Base-by-base conservation (phyloP, 768 basidiomycete genomes). In the Tulasnella sp. region DNA sequence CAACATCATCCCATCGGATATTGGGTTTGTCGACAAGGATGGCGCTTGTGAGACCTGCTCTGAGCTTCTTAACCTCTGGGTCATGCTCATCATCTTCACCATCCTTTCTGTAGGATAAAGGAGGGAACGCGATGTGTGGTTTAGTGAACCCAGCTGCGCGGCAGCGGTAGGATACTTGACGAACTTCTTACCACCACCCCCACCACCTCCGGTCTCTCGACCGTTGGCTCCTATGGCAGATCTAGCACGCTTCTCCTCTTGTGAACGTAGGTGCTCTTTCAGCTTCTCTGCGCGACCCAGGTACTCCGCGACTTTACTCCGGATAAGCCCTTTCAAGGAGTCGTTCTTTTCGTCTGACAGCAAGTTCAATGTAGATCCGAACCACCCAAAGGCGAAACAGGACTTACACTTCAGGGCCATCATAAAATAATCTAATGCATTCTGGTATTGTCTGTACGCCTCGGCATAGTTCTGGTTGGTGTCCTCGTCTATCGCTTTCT, bases 1-100 rank as follows among this genome's bases (percentile, higher is more conserved):
- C 96, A 46, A 99, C 94, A 68, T 99, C 96, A 65, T 97, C 92
- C 96, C 96, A 99, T 64, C 83, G 84, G 37, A 98, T 84, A 68
- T 99, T 89, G 6, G 96, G 96, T 63, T 82, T 94, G 70, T 98
- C 96, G 0, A 84, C 76, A 4, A 99, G 67, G 64, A 99, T 97
- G 15, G 93, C 91, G 21, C 83, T 80, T 6, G 86, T 75, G 2
- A 99, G 75, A 2, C 86, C 89, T 0, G 86, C 87, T n/a, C 96
- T 79, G 32, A 99, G 78, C 68, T 99, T 99, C 79, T 98, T 97
- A 52, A 84, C 77, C 62, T 98, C 96, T 2, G 91, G 84, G 69
- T 99, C 94, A 34, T 79, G 74, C 61, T 84, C 88, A 29, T 87
- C 90, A 17, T 81, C 85, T 2, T 68, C 70, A 1, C 62, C 64